A percentile compares a stretch with the other conserved stretches of the same genome.
Conservation (phyloP, 208 protist species). For the Leishmania arabica region DNA sequence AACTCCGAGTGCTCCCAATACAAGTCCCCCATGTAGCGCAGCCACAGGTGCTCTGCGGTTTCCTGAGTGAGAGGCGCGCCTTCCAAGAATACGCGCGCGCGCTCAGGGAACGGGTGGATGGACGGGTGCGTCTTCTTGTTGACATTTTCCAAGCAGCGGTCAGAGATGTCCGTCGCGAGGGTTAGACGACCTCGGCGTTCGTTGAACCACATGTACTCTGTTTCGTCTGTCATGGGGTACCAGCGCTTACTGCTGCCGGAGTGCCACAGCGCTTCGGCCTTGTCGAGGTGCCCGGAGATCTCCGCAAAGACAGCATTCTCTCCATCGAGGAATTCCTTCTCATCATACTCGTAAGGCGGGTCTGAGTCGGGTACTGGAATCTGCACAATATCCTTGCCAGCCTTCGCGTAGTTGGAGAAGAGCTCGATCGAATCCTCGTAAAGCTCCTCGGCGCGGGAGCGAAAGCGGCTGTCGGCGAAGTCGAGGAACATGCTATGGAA, state of each 20-base stretch:
- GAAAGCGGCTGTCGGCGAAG: conserved; percentile 78
- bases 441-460: conserved; percentile 69
- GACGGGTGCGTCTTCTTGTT: conserved; percentile 92
- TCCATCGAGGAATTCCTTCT: conserved; percentile 89
- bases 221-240: conserved; percentile 89
- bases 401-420: conserved; percentile 83
- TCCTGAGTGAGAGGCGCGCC: conserved; percentile 87
- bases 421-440: conserved; percentile 89
- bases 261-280: conserved; percentile 87
- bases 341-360: conserved; percentile 85
- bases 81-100: conserved; percentile 80
- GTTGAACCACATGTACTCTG: conserved; percentile 92
- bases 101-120: conserved; percentile 90
- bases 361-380: conserved; percentile 86
- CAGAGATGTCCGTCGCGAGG: conserved; percentile 80
- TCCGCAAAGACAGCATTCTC: conserved; percentile 84
- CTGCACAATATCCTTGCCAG: conserved; percentile 74
- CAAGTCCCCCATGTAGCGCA: conserved; percentile 90
- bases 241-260: conserved; percentile 81
- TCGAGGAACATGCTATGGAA: conserved; percentile 71
- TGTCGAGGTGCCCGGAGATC: conserved; percentile 76
- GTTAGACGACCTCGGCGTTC: conserved; percentile 85
- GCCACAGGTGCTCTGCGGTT: conserved; percentile 90
- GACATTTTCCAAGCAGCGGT: conserved; percentile 87
- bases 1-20: conserved; percentile 89